phyloP scores from a whole-genome alignment of 495 filamentous ascomycete genomes.

The Penicillium cataractarum region DNA sequence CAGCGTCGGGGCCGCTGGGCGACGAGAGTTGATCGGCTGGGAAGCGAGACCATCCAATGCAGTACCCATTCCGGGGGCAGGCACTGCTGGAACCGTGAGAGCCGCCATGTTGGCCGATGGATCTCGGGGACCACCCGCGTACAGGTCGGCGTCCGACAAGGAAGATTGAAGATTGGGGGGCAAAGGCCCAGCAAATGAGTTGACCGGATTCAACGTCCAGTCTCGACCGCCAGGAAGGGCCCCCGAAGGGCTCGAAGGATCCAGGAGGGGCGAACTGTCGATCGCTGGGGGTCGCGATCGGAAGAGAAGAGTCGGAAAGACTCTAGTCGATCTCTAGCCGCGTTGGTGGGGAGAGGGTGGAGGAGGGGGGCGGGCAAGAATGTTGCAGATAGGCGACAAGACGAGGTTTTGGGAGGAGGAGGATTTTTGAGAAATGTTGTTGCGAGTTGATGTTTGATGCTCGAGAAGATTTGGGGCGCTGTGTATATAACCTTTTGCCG shows the following conservation, averaged over 20 bases:
- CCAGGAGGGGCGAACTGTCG: conserved; percentile 47
- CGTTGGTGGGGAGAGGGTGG: conserved; percentile 12
- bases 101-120: conserved; percentile 46
- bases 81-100: conserved; percentile 48
- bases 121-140: conserved; percentile 31
- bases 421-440: background rate
- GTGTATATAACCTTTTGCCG: background rate
- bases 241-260: conserved; percentile 50
- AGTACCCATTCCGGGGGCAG: conserved; percentile 50
- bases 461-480: too few species aligned
- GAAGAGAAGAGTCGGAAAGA: conserved; percentile 28
- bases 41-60: conserved; percentile 45
- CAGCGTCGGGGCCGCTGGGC: conserved; percentile 62
- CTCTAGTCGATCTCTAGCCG: conserved; percentile 8
- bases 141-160: conserved; percentile 43
- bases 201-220: conserved; percentile 38
- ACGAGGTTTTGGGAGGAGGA: background rate
- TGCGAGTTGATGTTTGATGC: too few species aligned
- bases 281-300: conserved; percentile 41
- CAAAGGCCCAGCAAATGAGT: conserved; percentile 27
- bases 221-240: conserved; percentile 47
- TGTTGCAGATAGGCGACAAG: background rate
- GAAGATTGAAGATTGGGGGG: conserved; percentile 32
- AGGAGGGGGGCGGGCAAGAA: background rate
- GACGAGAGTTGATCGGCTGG: conserved; percentile 59